Conservation (phyloP, 768 basidiomycete species). For the Tricholoma hemisulphureum region DNA sequence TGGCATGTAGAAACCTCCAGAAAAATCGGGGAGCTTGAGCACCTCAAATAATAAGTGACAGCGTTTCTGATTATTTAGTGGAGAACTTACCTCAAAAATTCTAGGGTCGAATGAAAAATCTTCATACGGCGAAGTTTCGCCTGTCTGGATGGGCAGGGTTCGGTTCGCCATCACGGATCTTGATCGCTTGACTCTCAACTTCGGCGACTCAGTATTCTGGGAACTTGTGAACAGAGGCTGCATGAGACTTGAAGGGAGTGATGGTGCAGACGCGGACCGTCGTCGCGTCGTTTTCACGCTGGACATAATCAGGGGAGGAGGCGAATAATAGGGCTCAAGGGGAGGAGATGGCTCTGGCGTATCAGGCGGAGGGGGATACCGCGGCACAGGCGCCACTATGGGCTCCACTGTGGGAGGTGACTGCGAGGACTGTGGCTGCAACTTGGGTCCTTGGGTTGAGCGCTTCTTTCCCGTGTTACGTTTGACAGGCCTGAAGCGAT, state of each 20-base stretch:
- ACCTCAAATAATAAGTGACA: neutral
- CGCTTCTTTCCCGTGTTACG: constrained; percentile 29
- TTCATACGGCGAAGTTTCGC: constrained; percentile 4
- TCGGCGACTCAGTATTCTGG: constrained; percentile 1
- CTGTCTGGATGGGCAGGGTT: constrained; percentile 1
- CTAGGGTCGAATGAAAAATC: constrained; percentile 10
- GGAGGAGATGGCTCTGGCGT: neutral
- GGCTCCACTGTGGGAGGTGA: neutral
- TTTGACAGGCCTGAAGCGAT: constrained; percentile 60
- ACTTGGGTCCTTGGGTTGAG: constrained; percentile 20
- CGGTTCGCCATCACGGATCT: constrained; percentile 14
- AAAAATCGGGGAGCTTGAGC: neutral
- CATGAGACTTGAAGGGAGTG: constrained; percentile 14
- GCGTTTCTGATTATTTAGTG: neutral
- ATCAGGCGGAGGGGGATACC: constrained; percentile 5
- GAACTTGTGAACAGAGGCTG: neutral
- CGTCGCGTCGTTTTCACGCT: constrained; percentile 24
- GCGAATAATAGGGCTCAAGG: constrained; percentile 1
- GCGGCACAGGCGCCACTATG: constrained; percentile 5
- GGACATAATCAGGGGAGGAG: constrained; percentile 14
- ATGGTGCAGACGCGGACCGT: constrained; percentile 34
- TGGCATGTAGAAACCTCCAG: constrained; percentile 7
- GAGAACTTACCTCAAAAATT: constrained; percentile 10
- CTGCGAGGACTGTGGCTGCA: constrained; percentile 9
- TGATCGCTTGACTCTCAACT: constrained; percentile 16